Conservation (phyloP, 108 stramenopile genomes). For the Skeletonema menzelii region DNA sequence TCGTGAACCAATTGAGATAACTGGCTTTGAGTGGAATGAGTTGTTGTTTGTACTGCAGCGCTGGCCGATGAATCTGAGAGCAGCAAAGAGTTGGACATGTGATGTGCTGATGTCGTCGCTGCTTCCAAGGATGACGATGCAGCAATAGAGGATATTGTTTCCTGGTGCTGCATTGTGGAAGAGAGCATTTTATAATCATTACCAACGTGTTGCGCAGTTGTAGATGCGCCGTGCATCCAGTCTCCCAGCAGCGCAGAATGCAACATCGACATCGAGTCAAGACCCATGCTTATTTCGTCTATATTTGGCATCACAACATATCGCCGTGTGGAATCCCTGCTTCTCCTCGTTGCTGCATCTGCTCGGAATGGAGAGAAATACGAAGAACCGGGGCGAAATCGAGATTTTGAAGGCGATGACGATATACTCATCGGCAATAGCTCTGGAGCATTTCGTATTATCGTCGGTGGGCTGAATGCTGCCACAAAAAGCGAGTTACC, state of each 20-base stretch:
- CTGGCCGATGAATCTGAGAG: slow-evolving; percentile 21
- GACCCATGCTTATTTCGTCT: background rate
- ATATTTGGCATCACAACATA: background rate
- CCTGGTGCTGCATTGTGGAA: background rate
- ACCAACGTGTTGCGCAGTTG: background rate
- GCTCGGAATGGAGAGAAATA: background rate
- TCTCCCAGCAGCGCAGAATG: background rate
- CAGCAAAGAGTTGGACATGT: slow-evolving; percentile 12
- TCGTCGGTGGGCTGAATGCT: background rate
- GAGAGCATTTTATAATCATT: background rate
- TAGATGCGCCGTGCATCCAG: background rate
- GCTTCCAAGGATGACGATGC: background rate
- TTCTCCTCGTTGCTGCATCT: background rate
- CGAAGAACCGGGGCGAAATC: background rate
- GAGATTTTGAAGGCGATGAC: background rate
- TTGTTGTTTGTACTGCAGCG: background rate
- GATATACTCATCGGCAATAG: background rate
- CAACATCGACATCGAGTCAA: background rate
- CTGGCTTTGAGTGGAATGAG: slow-evolving; percentile 1
- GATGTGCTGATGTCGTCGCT: background rate
- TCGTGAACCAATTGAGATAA: slow-evolving; percentile 12
- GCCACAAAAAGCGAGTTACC: background rate
- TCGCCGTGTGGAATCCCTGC: background rate
- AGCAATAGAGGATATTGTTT: background rate
- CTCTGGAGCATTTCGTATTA: background rate